These are phyloP conservation scores for Monosporozyma yasuniensis DNA, from an alignment of 805 yeast species.

Conservation along the genomic window DNA sequence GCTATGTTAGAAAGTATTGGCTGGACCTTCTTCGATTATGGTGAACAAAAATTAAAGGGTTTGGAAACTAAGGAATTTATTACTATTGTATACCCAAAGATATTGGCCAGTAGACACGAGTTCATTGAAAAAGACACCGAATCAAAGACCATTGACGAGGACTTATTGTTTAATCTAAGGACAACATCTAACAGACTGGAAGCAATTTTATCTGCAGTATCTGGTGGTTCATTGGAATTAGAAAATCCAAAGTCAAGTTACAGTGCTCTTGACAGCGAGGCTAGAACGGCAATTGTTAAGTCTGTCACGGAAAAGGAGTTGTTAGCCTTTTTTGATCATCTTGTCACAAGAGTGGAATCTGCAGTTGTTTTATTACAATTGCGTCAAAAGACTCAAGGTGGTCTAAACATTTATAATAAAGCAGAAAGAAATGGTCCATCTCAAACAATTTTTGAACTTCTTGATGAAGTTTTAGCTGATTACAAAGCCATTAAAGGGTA, in stretches of 20 bases:
- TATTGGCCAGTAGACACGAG: conserved; percentile 51
- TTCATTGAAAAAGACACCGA: conserved; percentile 30
- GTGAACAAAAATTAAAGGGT: conserved; percentile 87
- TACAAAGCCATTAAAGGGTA: background rate
- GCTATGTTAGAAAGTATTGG: conserved; percentile 59
- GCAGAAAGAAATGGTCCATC: conserved; percentile 9
- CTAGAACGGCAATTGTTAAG: conserved; percentile 14
- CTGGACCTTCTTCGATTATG: conserved; percentile 56
- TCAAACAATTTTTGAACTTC: conserved; percentile 18
- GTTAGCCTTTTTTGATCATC: conserved; percentile 49
- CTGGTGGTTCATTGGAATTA: conserved; percentile 33
- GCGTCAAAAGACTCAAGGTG: conserved; percentile 30
- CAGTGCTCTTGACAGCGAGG: conserved; percentile 13
- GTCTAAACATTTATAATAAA: conserved; percentile 11
- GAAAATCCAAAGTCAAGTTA: conserved; percentile 3
- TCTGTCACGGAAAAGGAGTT: conserved; percentile 35
- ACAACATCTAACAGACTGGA: conserved; percentile 50
- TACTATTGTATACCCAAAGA: conserved; percentile 66
- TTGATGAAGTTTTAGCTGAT: conserved; percentile 12
- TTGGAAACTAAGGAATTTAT: conserved; percentile 86
- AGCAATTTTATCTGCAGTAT: conserved; percentile 41
- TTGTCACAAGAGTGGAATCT: conserved; percentile 62
- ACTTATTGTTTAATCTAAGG: conserved; percentile 44
- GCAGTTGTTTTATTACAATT: conserved; percentile 39
- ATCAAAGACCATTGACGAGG: conserved; percentile 25